Conservation (phyloP, 768 basidiomycete genomes). For the Fomitopsis pulvina region DNA sequence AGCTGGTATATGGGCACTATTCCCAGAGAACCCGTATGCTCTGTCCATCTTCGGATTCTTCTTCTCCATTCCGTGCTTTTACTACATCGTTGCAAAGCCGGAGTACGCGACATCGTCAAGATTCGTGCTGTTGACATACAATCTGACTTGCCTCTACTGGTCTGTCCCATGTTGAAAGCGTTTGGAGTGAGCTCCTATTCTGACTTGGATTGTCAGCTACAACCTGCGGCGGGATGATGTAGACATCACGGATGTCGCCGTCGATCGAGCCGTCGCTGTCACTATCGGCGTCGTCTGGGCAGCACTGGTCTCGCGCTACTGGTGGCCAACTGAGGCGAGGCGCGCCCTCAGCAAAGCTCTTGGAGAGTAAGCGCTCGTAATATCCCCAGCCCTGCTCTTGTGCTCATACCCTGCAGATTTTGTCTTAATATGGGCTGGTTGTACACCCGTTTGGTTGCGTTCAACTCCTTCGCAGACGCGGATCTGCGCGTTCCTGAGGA, state of each 20-base stretch:
- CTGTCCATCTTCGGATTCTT: slow-evolving; percentile 83
- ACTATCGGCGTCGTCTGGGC: slow-evolving; percentile 87
- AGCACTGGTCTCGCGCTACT: slow-evolving; percentile 76
- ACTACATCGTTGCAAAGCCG: slow-evolving; percentile 76
- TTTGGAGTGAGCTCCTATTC: no score
- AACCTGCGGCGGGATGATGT: slow-evolving; percentile 64
- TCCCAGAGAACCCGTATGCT: slow-evolving; percentile 67
- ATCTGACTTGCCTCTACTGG: slow-evolving; percentile 65
- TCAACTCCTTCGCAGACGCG: slow-evolving; percentile 70
- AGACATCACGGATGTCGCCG: slow-evolving; percentile 63
- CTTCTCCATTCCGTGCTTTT: slow-evolving; percentile 92
- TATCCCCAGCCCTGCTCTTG: slow-evolving; percentile 6
- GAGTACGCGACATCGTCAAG: slow-evolving; percentile 68
- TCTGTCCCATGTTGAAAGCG: no score
- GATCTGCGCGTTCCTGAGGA: slow-evolving; percentile 11
- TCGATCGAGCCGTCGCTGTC: slow-evolving; percentile 75
- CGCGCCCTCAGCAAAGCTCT: slow-evolving; percentile 79
- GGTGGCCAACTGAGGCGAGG: slow-evolving; percentile 96
- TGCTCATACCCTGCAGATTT: slow-evolving; percentile 46
- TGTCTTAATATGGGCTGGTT: slow-evolving; percentile 92
- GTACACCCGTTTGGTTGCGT: slow-evolving; percentile 85
- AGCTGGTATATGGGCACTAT: slow-evolving; percentile 60
- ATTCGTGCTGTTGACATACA: slow-evolving; percentile 84
- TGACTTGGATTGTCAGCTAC: slow-evolving; percentile 45
- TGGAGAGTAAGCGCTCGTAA: slow-evolving; percentile 60